A percentile compares a stretch with the other conserved stretches of the same genome.
These are phyloP conservation scores for Alopecurus myosuroides DNA, from an alignment of 176 grass and related monocot genomes.

Conservation along the genomic window DNA sequence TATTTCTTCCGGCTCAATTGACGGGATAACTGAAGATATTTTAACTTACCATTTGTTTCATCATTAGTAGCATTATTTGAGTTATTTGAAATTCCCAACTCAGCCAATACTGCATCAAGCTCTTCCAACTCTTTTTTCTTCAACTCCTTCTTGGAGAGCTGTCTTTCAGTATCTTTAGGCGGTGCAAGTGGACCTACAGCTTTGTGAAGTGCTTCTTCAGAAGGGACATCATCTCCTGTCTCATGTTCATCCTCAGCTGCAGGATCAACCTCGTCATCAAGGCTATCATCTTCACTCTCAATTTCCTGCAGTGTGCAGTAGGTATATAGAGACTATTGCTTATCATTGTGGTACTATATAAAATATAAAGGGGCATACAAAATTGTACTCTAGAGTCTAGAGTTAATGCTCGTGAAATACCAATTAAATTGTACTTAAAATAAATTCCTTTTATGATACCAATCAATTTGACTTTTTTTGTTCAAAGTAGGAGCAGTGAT, in stretches of 20 bases:
- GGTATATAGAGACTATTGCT: not conserved
- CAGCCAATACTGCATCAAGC: slow-evolving; percentile 79
- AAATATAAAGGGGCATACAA: not conserved
- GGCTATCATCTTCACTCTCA: slow-evolving; percentile 87
- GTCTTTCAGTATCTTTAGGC: slow-evolving; percentile 78
- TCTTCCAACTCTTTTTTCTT: slow-evolving; percentile 95
- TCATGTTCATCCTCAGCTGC: slow-evolving; percentile 46
- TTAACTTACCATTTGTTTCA: slow-evolving; percentile 37
- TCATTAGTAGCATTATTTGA: slow-evolving; percentile 29
- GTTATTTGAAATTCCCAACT: slow-evolving; percentile 50
- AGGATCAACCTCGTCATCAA: slow-evolving; percentile 60
- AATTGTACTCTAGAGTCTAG: not conserved
- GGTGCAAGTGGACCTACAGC: slow-evolving; percentile 35
- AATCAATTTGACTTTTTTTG: not conserved
- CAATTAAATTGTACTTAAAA: not conserved
- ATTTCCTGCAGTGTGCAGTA: slow-evolving; percentile 48
- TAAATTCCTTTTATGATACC: not conserved
- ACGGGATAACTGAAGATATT: not conserved
- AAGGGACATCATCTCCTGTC: slow-evolving; percentile 30
- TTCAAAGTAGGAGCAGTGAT: not conserved
- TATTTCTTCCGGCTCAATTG: not conserved
- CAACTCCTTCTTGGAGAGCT: slow-evolving; percentile 92
- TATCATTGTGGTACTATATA: not conserved
- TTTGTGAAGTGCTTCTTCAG: slow-evolving; percentile 36
- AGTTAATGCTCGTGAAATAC: not conserved